A percentile compares a stretch with the other conserved stretches of the same genome.
These are phyloP conservation scores for Cryptococcus sp. DNA, from an alignment of 1,284 basidiomycete genomes.

Conservation along the genomic window DNA sequence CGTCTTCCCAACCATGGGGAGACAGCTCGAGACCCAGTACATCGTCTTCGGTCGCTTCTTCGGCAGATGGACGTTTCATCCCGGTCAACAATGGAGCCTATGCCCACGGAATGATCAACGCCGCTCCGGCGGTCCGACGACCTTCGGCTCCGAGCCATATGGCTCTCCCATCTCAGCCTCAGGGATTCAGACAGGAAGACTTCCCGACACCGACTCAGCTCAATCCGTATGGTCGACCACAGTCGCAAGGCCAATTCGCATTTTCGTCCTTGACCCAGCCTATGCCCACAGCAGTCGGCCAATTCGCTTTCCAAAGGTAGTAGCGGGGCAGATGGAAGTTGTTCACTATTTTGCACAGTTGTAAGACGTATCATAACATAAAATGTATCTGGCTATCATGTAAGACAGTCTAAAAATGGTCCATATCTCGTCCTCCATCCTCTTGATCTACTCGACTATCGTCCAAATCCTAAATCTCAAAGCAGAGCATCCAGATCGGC, in stretches of 20 bases:
- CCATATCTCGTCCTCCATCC: no score
- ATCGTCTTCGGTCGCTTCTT: slow-evolving; percentile 21
- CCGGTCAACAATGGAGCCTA: slow-evolving; percentile 7
- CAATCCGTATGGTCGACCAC: slow-evolving; percentile 10
- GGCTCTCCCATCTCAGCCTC: slow-evolving; percentile 13
- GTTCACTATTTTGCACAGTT: no score
- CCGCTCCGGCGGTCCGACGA: slow-evolving; percentile 10
- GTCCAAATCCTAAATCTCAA: no score
- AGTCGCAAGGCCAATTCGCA: slow-evolving; percentile 6
- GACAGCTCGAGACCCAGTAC: slow-evolving; percentile 20
- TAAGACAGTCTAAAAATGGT: no score
- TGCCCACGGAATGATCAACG: slow-evolving; percentile 1
- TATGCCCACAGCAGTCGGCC: slow-evolving; percentile 8
- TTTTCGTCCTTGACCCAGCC: slow-evolving; percentile 14
- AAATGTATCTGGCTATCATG: no score
- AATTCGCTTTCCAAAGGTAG: slow-evolving; percentile 51
- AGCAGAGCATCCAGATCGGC: slow-evolving; percentile 10
- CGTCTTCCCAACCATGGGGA: no score
- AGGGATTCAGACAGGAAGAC: slow-evolving; percentile 23
- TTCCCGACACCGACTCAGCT: slow-evolving; percentile 27
- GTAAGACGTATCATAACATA: no score
- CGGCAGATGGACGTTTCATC: slow-evolving; percentile 15
- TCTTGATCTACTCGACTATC: no score
- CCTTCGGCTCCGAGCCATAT: slow-evolving; percentile 26
- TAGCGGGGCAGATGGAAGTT: no score